Percentiles rank a stretch among this genome's conserved stretches.
phyloP scores from a whole-genome alignment of 768 basidiomycete genomes.

The Sporobolomyces roseus region DNA sequence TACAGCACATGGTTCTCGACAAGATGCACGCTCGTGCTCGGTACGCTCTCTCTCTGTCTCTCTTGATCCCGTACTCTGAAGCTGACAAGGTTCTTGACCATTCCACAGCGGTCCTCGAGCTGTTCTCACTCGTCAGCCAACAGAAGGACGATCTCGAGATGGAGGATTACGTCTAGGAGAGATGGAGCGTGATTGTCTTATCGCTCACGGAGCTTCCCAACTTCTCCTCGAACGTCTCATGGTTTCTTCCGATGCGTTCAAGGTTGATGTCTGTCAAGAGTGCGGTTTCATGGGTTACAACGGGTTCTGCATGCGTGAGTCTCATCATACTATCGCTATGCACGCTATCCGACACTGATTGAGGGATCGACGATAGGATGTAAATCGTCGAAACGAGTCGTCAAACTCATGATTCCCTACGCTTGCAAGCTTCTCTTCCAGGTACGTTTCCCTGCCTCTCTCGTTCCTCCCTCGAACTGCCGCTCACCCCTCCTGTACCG shows the following conservation, averaged over 20 bases:
- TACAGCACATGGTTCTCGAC: slow-evolving; percentile 87
- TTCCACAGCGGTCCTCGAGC: slow-evolving; percentile 80
- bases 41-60: slow-evolving; percentile 51
- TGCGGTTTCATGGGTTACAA: slow-evolving; percentile 80
- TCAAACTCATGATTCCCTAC: slow-evolving; percentile 90
- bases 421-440: slow-evolving; percentile 68
- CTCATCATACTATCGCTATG: background rate
- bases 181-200: slow-evolving; percentile 92
- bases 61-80: slow-evolving; percentile 15
- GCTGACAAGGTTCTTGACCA: background rate
- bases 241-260: slow-evolving; percentile 98
- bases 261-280: slow-evolving; percentile 88
- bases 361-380: slow-evolving; percentile 70
- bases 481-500: background rate
- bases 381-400: slow-evolving; percentile 95
- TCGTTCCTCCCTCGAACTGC: background rate
- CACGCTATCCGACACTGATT: background rate
- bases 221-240: slow-evolving; percentile 92
- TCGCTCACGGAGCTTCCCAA: slow-evolving; percentile 92
- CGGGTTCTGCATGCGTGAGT: slow-evolving; percentile 42
- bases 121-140: slow-evolving; percentile 92
- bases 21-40: slow-evolving; percentile 99
- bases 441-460: slow-evolving; percentile 14
- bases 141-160: slow-evolving; percentile 95
- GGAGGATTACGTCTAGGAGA: slow-evolving; percentile 95